These are phyloP conservation scores for Spizellomyces punctatus DNA, from an alignment of 192 early-diverging fungal species.

Conservation along the genomic window DNA sequence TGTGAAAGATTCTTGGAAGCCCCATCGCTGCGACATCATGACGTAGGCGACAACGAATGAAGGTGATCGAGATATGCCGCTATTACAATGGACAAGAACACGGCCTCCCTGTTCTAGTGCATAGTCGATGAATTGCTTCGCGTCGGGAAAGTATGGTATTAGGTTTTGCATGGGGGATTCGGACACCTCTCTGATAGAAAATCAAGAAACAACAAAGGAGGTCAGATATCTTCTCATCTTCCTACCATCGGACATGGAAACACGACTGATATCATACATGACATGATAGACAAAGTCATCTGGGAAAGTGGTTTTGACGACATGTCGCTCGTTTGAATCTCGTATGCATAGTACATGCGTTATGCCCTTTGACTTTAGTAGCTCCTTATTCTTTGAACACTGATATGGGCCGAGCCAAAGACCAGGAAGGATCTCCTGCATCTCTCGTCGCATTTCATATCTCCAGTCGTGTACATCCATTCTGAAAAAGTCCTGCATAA, in stretches of 20 bases:
- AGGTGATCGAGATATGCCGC: constrained; percentile 82
- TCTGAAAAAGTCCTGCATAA: constrained; percentile 5
- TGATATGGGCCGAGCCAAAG: constrained; percentile 82
- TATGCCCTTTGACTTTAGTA: constrained; percentile 60
- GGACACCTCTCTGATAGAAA: constrained; percentile 59
- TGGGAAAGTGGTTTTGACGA: constrained; percentile 58
- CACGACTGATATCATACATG: constrained; percentile 45
- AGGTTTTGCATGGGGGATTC: constrained; percentile 82
- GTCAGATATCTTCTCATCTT: too few relatives aligned
- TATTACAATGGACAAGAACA: constrained; percentile 56
- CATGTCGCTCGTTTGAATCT: constrained; percentile 66
- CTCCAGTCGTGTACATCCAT: constrained; percentile 44
- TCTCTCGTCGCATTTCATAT: constrained; percentile 80
- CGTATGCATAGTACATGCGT: constrained; percentile 80
- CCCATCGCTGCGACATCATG: constrained; percentile 73
- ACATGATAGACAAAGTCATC: constrained; percentile 63
- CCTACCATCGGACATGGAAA: background rate
- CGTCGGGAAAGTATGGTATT: constrained; percentile 74
- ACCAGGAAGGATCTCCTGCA: constrained; percentile 74
- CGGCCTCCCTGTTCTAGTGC: constrained; percentile 35
- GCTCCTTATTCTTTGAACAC: constrained; percentile 59
- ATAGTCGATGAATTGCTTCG: constrained; percentile 58
- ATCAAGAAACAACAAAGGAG: background rate
- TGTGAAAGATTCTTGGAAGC: constrained; percentile 71
- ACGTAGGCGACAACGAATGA: constrained; percentile 88